phyloP scores from a whole-genome alignment of 2,329 filamentous ascomycete species.

The Microcyclospora tardicrescens region DNA sequence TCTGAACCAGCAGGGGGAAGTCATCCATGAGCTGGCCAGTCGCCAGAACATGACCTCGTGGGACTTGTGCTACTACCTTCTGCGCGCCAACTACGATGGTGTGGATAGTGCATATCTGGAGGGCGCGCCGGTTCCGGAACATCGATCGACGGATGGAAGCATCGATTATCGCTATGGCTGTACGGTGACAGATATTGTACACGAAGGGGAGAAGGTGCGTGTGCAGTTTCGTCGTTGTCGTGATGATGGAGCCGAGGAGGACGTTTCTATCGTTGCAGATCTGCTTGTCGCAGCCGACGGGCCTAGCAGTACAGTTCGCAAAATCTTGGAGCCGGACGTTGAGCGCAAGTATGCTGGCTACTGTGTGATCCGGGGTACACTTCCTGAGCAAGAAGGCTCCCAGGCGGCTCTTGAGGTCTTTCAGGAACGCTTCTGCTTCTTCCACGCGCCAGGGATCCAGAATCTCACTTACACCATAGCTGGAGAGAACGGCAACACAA shows the following conservation, averaged over 20 bases:
- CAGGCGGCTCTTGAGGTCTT: slow-evolving; percentile 20
- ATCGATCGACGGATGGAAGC: slow-evolving; percentile 11
- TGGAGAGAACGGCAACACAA: slow-evolving; percentile 24
- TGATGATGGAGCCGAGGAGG: too few species aligned
- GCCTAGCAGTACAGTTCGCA: slow-evolving; percentile 16
- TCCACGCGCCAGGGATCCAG: slow-evolving; percentile 25
- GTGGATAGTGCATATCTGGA: slow-evolving; percentile 18
- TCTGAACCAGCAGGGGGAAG: slow-evolving; percentile 16
- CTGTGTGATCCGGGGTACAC: slow-evolving; percentile 20
- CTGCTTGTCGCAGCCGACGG: slow-evolving; percentile 35
- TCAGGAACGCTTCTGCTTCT: slow-evolving; percentile 29
- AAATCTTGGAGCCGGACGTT: slow-evolving; percentile 14
- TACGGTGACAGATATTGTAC: slow-evolving; percentile 17
- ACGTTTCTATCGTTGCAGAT: slow-evolving; percentile 19
- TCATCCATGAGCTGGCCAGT: slow-evolving; percentile 16
- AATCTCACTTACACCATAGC: slow-evolving; percentile 34
- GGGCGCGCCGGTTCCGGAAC: too few species aligned
- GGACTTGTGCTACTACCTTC: slow-evolving; percentile 34
- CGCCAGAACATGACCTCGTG: slow-evolving; percentile 37
- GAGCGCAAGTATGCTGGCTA: slow-evolving; percentile 21
- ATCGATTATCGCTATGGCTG: slow-evolving; percentile 18
- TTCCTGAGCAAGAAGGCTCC: slow-evolving; percentile 23
- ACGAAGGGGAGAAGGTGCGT: slow-evolving; percentile 15
- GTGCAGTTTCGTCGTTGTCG: slow-evolving; percentile 14
- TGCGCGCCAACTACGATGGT: slow-evolving; percentile 35